Evolutionary conservation across 768 basidiomycete genomes (phyloP), one percentile per base, ranked within the genome.

Genomic region (Suillus bovinus): DNA sequence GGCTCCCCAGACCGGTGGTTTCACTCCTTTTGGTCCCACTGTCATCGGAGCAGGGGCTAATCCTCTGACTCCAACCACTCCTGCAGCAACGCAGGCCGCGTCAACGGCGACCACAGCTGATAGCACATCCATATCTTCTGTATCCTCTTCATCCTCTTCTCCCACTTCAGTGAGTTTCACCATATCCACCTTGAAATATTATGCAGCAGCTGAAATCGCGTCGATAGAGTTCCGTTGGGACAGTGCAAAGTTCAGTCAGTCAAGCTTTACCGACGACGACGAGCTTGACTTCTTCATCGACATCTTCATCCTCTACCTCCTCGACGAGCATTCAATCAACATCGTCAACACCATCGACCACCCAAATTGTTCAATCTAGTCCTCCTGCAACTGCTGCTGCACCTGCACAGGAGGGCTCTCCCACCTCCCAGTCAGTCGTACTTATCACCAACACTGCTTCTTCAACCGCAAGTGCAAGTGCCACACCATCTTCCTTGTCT

Each of bases 381-480:
- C 58, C 61, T 50, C 49, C 41, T 24, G 55, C 56, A 52, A 77
- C 82, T 16, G 70, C 83, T 34, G 71, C 83, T 27, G 64, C 61
- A 69, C 73, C 47, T 69, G 68, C 59, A 16, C 63, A 63, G 46
- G 82, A 2, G 79, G 86, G 10, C 83, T 78, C 60, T 65, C 90
- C 53, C 89, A 83, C 63, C 86, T 80, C 54, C 69, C 86, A 62
- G 82, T 81, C 63, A 82, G 53, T 59, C 14, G 7, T 59, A 17
- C 66, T 63, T 33, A 7, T 62, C 22, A 64, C 61, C 59, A 27
- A 72, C 44, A 71, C 73, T 17, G 62, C 62, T 17, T 31, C 36
- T 36, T 24, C 61, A 39, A 58, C 64, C 9, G 65, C 71, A 2
- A 58, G 66, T 11, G 65, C 71, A 2, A 59, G 72, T 6, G 61